phyloP scores from a whole-genome alignment of 208 protist genomes.

The Leishmania guyanensis region DNA sequence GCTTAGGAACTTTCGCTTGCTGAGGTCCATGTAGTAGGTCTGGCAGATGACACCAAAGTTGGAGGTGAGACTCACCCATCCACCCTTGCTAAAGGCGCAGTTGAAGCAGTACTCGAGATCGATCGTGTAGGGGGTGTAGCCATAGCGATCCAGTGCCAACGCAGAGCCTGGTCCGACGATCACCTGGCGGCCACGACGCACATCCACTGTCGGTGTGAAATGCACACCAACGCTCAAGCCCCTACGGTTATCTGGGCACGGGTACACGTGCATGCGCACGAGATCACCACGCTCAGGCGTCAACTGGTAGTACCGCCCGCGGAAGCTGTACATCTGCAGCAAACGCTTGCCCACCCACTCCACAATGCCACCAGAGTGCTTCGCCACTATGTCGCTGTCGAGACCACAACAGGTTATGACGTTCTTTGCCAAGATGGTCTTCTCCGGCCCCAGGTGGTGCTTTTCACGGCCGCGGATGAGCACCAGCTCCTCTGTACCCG shows the following conservation, averaged over 20 bases:
- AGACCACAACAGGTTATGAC: slow-evolving; percentile 91
- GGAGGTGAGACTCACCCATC: slow-evolving; percentile 62
- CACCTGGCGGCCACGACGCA: slow-evolving; percentile 66
- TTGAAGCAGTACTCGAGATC: slow-evolving; percentile 76
- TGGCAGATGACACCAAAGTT: slow-evolving; percentile 57
- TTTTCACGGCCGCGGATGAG: slow-evolving; percentile 78
- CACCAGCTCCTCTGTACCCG: slow-evolving; percentile 53
- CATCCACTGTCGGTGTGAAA: slow-evolving; percentile 85
- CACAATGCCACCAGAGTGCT: slow-evolving; percentile 51
- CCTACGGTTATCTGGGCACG: slow-evolving; percentile 52
- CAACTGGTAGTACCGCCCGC: slow-evolving; percentile 84
- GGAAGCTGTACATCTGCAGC: slow-evolving; percentile 77
- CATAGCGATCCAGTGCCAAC: slow-evolving; percentile 71
- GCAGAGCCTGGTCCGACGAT: slow-evolving; percentile 87
- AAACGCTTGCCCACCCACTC: slow-evolving; percentile 58
- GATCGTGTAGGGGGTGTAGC: slow-evolving; percentile 81
- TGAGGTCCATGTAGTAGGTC: slow-evolving; percentile 77
- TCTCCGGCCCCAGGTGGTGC: slow-evolving; percentile 71
- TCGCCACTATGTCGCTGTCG: slow-evolving; percentile 70
- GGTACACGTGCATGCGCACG: slow-evolving; percentile 81
- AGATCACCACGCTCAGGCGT: slow-evolving; percentile 55
- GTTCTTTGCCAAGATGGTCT: slow-evolving; percentile 63
- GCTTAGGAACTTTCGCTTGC: slow-evolving; percentile 53
- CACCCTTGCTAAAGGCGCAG: slow-evolving; percentile 71
- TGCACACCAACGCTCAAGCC: slow-evolving; percentile 84